A percentile compares a stretch with the other conserved stretches of the same genome.
phyloP scores from a whole-genome alignment of 345 rosid species.

The Turritis glabra region DNA sequence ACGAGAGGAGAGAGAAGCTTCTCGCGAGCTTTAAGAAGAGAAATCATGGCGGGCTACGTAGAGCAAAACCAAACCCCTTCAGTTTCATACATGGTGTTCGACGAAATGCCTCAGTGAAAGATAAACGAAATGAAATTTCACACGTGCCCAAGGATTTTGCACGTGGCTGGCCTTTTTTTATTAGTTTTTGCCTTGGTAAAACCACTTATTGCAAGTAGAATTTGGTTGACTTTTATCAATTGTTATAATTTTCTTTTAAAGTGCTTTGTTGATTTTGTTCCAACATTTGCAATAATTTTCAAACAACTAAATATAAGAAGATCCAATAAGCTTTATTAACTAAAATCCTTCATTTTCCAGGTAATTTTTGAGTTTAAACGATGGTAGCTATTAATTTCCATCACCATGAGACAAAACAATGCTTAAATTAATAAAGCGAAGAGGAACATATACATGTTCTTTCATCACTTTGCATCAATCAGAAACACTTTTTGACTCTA shows the following conservation, averaged over 20 bases:
- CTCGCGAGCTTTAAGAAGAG: constrained; percentile 48
- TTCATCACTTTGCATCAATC: not conserved
- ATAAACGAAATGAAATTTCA: not conserved
- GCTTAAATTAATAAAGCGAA: not conserved
- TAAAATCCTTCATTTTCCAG: not conserved
- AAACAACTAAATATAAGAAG: not conserved
- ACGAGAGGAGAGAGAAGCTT: constrained; percentile 34
- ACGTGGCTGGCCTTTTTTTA: not conserved
- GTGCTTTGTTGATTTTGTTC: not conserved
- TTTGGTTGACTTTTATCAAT: no score
- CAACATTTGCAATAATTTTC: not conserved
- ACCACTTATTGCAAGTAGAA: not conserved
- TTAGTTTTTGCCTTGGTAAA: no score
- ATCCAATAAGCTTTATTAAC: not conserved
- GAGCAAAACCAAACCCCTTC: constrained; percentile 2
- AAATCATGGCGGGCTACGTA: constrained; percentile 47
- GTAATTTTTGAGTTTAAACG: not conserved
- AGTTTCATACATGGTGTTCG: constrained; percentile 21
- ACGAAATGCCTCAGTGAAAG: constrained; percentile 30
- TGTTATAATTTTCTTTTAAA: no score
- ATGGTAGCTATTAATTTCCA: not conserved
- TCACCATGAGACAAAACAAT: constrained; percentile 1
- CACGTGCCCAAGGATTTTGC: not conserved
- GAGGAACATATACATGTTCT: not conserved
- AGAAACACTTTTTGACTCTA: not conserved